These are phyloP conservation scores for Escovopsis sp. DNA, from an alignment of 2,329 filamentous ascomycete species.

Conservation along the genomic window DNA sequence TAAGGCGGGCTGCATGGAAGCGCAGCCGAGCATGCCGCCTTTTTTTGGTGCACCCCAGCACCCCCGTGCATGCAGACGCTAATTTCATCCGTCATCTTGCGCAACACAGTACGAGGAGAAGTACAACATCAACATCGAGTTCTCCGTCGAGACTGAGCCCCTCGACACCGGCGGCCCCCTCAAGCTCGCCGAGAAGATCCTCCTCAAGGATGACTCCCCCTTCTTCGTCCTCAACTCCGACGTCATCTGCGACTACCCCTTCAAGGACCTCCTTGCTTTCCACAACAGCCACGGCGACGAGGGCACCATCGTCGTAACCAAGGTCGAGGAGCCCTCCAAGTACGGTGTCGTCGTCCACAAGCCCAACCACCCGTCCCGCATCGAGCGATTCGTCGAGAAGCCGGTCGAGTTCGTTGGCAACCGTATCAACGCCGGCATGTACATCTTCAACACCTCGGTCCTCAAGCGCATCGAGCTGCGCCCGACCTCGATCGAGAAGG, in stretches of 20 bases:
- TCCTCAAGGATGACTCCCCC: slow-evolving; percentile 83
- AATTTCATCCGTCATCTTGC: not conserved
- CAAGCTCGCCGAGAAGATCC: slow-evolving; percentile 84
- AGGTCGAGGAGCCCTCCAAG: slow-evolving; percentile 97
- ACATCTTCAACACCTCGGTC: slow-evolving; percentile 89
- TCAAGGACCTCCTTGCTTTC: slow-evolving; percentile 77
- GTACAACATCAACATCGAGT: slow-evolving; percentile 91
- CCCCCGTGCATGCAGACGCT: not conserved
- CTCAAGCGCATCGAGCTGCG: slow-evolving; percentile 87
- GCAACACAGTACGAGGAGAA: slow-evolving; percentile 61
- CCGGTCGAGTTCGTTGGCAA: slow-evolving; percentile 97
- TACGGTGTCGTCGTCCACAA: slow-evolving; percentile 98
- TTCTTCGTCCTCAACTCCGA: slow-evolving; percentile 99
- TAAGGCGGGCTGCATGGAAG: too few relatives aligned
- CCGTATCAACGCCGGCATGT: slow-evolving; percentile 96
- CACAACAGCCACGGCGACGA: slow-evolving; percentile 88
- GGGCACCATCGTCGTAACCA: slow-evolving; percentile 95
- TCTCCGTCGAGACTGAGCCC: slow-evolving; percentile 92
- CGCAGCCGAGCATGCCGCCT: not conserved
- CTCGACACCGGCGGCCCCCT: slow-evolving; percentile 89
- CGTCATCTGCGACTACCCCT: slow-evolving; percentile 95
- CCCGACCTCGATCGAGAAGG: slow-evolving; percentile 95
- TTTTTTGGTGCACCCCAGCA: too few relatives aligned
- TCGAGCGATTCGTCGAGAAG: slow-evolving; percentile 99
- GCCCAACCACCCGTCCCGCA: slow-evolving; percentile 75